These are phyloP conservation scores for Trypethelium eluteriae DNA, from an alignment of 495 filamentous ascomycete species.

Conservation along the genomic window DNA sequence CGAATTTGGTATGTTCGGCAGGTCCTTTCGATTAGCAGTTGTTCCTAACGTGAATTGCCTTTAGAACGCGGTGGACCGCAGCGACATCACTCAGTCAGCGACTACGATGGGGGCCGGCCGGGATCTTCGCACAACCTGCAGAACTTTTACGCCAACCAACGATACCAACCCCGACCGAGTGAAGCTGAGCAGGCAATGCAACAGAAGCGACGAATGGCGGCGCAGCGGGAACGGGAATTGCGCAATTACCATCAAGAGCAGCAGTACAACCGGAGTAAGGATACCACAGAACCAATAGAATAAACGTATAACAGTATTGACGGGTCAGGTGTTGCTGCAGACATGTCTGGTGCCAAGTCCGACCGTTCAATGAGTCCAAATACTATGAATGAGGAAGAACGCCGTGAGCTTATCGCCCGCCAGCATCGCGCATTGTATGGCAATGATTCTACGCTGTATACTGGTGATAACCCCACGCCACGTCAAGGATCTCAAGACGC, in stretches of 20 bases:
- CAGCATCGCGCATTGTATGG: conserved; percentile 90
- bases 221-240: conserved; percentile 96
- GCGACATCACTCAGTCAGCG: conserved; percentile 79
- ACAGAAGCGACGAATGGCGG: conserved; percentile 96
- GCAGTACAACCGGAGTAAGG: conserved; percentile 95
- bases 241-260: conserved; percentile 99
- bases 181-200: conserved; percentile 98
- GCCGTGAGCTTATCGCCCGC: conserved; percentile 89
- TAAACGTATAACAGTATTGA: conserved; percentile 31
- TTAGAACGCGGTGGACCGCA: conserved; percentile 34
- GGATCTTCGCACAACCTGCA: conserved; percentile 77
- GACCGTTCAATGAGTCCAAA: conserved; percentile 89
- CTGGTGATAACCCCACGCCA: conserved; percentile 52
- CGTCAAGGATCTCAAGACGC: conserved; percentile 53
- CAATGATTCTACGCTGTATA: conserved; percentile 56
- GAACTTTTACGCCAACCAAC: conserved; percentile 88
- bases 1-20: background rate
- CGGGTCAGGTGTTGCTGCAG: conserved; percentile 68
- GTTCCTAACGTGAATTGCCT: conserved; percentile 24
- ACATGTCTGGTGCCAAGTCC: conserved; percentile 71
- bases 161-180: conserved; percentile 83
- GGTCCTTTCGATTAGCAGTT: conserved; percentile 38
- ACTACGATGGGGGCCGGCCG: conserved; percentile 68
- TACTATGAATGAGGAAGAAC: conserved; percentile 88
- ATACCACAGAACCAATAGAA: conserved; percentile 20